A percentile compares a stretch with the other conserved stretches of the same genome.
Conservation (phyloP, 768 basidiomycete genomes). For the Galerina sulciceps region DNA sequence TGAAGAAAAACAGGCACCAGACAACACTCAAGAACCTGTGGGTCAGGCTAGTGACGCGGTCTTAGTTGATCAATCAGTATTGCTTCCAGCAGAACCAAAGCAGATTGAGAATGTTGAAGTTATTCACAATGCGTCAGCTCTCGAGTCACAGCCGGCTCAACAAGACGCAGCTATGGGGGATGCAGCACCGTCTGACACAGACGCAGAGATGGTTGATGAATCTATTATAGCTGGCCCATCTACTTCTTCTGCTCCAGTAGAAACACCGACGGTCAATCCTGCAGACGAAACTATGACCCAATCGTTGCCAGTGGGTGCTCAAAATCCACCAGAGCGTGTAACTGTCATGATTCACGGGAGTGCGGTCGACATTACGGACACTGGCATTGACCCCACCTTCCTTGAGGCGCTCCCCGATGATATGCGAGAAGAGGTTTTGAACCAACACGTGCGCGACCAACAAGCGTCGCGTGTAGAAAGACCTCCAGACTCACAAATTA, state of each 20-base stretch:
- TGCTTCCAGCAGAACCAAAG: not conserved
- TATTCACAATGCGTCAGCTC: not conserved
- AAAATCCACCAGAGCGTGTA: constrained; percentile 61
- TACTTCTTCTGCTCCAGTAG: not conserved
- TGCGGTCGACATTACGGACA: constrained; percentile 96
- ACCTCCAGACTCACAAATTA: constrained; percentile 86
- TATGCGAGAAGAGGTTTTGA: constrained; percentile 97
- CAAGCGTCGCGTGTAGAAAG: constrained; percentile 76
- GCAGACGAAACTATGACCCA: constrained; percentile 20
- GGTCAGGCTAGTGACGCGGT: not conserved
- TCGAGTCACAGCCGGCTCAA: not conserved
- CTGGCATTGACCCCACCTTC: constrained; percentile 98
- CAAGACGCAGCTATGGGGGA: constrained; percentile 41
- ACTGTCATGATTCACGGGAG: constrained; percentile 93
- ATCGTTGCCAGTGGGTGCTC: constrained; percentile 18
- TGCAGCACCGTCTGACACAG: constrained; percentile 31
- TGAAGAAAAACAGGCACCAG: constrained; percentile 33
- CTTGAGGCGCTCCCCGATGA: constrained; percentile 97
- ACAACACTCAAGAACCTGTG: constrained; percentile 1
- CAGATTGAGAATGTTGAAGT: not conserved
- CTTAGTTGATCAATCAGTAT: not conserved
- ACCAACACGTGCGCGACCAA: constrained; percentile 95
- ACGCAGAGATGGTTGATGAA: constrained; percentile 59
- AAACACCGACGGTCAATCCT: constrained; percentile 2
- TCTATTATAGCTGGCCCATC: constrained; percentile 14